Conservation (phyloP, 768 basidiomycete species). For the Dendrothele bispora region DNA sequence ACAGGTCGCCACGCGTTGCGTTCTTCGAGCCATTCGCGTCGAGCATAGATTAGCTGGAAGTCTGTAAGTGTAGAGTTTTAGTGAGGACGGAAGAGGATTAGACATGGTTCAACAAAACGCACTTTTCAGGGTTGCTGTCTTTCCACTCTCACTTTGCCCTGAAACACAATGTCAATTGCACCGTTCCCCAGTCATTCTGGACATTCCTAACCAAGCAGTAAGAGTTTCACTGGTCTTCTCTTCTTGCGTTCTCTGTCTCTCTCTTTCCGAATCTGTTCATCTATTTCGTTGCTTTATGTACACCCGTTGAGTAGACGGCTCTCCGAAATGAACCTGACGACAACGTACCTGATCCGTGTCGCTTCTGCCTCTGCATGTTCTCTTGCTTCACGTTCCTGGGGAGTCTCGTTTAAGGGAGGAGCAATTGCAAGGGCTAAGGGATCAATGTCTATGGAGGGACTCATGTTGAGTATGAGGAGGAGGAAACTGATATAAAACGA, state of each 20-base stretch:
- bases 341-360: conserved; percentile 40
- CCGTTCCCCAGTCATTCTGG: background rate
- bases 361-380: conserved; percentile 66
- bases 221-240: conserved; percentile 69
- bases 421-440: conserved; percentile 59
- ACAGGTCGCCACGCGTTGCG: conserved; percentile 72
- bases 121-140: conserved; percentile 83
- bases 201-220: conserved; percentile 57
- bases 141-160: conserved; percentile 77
- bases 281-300: conserved; percentile 65
- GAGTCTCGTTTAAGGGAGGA: conserved; percentile 67
- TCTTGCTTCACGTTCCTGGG: conserved; percentile 51
- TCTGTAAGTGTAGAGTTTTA: conserved; percentile 34
- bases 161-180: background rate
- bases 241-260: conserved; percentile 56
- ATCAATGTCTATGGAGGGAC: conserved; percentile 49
- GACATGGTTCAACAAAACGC: conserved; percentile 13
- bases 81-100: conserved; percentile 7
- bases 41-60: conserved; percentile 75
- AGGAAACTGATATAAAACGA: conserved; percentile 1
- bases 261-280: conserved; percentile 69
- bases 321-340: background rate
- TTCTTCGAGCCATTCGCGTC: conserved; percentile 68
- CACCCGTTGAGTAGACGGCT: background rate
- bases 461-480: conserved; percentile 23